A percentile compares a stretch with the other conserved stretches of the same genome.
phyloP scores from a whole-genome alignment of 148 eudicot genomes.

The Amaranthus cruentus region DNA sequence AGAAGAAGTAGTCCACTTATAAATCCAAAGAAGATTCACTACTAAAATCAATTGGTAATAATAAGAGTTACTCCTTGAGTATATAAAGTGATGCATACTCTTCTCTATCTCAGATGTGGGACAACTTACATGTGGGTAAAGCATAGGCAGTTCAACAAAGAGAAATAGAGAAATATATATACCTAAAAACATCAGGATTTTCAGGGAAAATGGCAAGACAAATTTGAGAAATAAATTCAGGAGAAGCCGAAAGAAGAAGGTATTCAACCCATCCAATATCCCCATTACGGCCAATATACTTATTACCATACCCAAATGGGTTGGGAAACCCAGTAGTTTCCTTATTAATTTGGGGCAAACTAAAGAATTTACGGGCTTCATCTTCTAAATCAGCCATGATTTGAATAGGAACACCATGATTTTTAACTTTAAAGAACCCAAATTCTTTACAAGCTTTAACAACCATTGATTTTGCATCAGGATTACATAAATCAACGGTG shows the following conservation, averaged over 20 bases:
- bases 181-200: conserved; percentile 37
- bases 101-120: too few relatives aligned
- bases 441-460: conserved; percentile 63
- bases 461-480: conserved; percentile 31
- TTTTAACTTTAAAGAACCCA: conserved; percentile 65
- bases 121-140: too few relatives aligned
- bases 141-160: too few relatives aligned
- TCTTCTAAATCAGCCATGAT: conserved; percentile 34
- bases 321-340: conserved; percentile 35
- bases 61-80: too few relatives aligned
- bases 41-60: too few relatives aligned
- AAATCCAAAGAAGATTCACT: not conserved
- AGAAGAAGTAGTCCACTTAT: too few relatives aligned
- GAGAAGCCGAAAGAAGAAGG: conserved; percentile 31
- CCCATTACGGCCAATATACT: conserved; percentile 61
- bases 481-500: conserved; percentile 41
- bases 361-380: conserved; percentile 54
- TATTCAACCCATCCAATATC: conserved; percentile 88
- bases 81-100: too few relatives aligned
- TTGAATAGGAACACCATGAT: conserved; percentile 51
- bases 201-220: conserved; percentile 28
- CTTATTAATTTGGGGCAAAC: conserved; percentile 32
- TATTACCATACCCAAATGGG: conserved; percentile 71
- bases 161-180: not conserved
- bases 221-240: conserved; percentile 19